Base-by-base conservation (phyloP, 2,329 filamentous ascomycete species). In the Aspergillus brunneoviolaceus region DNA sequence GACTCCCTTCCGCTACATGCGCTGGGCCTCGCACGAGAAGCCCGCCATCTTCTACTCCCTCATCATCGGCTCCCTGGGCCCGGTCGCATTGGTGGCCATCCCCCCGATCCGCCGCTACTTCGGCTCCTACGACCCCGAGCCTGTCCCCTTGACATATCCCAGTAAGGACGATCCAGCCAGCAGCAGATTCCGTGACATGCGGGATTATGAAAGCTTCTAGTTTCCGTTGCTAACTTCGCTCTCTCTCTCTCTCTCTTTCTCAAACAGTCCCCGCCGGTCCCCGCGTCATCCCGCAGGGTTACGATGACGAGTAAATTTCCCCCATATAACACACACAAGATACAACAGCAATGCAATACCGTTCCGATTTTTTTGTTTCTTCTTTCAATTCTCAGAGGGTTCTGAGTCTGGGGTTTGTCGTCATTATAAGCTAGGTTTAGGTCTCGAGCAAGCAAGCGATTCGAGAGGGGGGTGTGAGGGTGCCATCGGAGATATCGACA, bases 41-140 rank as follows among this genome's bases (percentile, higher is more conserved):
- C 95, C 95, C 55, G 92, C 92, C 61, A 89, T 92, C 81, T 96
- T 97, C 84, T 98, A 87, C 85, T 92, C 91, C 70, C 81, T 91
- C 71, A 74, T 91, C 60, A 80, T 98, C 67, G 94, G 91, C 68
- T 81, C 78, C 65, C 71, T 86, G 58, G 92, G 92, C 11, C 95
- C 94, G 39, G 77, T 90, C 59, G 80, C 85, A 60, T 80, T 96
- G 64, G 76, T 89, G 61, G 82, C 84, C 59, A 88, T 91, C 1
- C 92, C 93, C 49, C 89, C 91, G 51, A 81, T 96, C 68, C 83
- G 93, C 75, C 79, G 81, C 63, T 82, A 80, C 65, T 77, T 96
- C 59, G 93, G 93, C 69, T 92, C 96, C 74, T 80, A 87, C 68
- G 84, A 87, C 69, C 85, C 89, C 64, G 80, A 85, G 65, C 85